Percentiles rank a stretch among this genome's conserved stretches.
These are phyloP conservation scores for Naegleria gruberi DNA, from an alignment of 208 protist genomes.

Conservation along the genomic window DNA sequence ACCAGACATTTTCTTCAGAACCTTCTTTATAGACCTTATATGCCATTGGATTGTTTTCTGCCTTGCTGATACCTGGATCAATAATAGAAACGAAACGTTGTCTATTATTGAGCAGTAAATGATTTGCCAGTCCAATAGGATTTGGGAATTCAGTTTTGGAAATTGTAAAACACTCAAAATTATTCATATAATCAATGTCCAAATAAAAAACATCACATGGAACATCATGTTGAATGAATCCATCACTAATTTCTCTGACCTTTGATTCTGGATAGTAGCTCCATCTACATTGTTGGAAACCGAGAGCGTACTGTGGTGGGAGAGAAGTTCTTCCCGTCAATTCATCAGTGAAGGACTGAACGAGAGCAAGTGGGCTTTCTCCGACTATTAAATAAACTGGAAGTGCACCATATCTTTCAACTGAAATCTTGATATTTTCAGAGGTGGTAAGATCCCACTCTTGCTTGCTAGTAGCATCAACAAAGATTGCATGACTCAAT, in stretches of 20 bases:
- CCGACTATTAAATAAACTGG: not conserved
- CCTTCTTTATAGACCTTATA: constrained; percentile 42
- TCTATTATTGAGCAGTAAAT: constrained; percentile 27
- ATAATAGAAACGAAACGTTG: constrained; percentile 37
- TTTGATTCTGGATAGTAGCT: constrained; percentile 52
- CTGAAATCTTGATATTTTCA: not conserved
- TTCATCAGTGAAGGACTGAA: not conserved
- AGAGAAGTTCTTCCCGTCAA: constrained; percentile 55
- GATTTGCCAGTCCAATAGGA: not conserved
- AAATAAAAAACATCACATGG: constrained; percentile 63
- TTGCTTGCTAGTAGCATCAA: not conserved
- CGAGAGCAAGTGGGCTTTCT: not conserved
- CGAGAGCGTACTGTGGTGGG: constrained; percentile 50
- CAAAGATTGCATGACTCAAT: not conserved
- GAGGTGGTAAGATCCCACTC: not conserved
- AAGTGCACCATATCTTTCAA: not conserved
- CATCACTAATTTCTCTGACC: constrained; percentile 40
- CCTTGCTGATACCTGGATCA: constrained; percentile 31
- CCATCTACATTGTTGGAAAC: constrained; percentile 52
- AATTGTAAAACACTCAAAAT: constrained; percentile 55
- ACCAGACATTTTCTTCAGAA: constrained; percentile 35
- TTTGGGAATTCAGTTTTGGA: constrained; percentile 26
- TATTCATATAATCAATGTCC: constrained; percentile 74
- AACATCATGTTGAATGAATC: constrained; percentile 46
- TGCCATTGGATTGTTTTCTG: not conserved